phyloP scores from a whole-genome alignment of 176 grass and related monocot species.

The Triticum urartu region DNA sequence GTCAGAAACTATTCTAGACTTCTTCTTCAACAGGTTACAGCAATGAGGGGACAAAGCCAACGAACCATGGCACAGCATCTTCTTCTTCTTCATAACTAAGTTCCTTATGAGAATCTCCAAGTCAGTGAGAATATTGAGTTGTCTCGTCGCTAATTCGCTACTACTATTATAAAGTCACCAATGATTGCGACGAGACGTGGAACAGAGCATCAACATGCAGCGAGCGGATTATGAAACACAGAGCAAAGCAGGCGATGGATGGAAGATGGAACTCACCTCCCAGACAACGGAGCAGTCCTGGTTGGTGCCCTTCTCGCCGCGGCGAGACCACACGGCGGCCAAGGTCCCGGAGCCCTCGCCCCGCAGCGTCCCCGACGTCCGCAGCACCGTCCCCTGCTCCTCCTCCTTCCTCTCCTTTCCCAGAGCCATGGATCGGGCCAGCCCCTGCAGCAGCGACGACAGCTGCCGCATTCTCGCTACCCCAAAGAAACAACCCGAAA shows the following conservation, averaged over 20 bases:
- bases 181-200: neutral
- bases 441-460: conserved; percentile 71
- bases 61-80: neutral
- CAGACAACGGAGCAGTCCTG: conserved; percentile 95
- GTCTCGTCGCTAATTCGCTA: too few relatives aligned
- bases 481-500: too few relatives aligned
- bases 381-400: conserved; percentile 42
- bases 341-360: conserved; percentile 54
- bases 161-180: too few relatives aligned
- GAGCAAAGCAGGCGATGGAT: neutral
- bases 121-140: too few relatives aligned
- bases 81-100: too few relatives aligned
- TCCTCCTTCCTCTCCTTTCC: conserved; percentile 39
- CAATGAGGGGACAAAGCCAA: neutral
- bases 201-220: neutral
- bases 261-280: conserved; percentile 40
- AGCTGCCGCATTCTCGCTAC: conserved; percentile 62
- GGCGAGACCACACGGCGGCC: conserved; percentile 66
- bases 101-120: too few relatives aligned
- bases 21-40: neutral
- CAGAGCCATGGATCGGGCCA: conserved; percentile 68
- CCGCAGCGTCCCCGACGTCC: conserved; percentile 62
- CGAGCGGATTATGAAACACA: neutral
- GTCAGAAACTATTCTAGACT: neutral
- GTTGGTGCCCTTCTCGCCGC: conserved; percentile 92